Evolutionary conservation across 1,284 basidiomycete genomes (phyloP).

Genomic region (Ustilago trichophora): DNA sequence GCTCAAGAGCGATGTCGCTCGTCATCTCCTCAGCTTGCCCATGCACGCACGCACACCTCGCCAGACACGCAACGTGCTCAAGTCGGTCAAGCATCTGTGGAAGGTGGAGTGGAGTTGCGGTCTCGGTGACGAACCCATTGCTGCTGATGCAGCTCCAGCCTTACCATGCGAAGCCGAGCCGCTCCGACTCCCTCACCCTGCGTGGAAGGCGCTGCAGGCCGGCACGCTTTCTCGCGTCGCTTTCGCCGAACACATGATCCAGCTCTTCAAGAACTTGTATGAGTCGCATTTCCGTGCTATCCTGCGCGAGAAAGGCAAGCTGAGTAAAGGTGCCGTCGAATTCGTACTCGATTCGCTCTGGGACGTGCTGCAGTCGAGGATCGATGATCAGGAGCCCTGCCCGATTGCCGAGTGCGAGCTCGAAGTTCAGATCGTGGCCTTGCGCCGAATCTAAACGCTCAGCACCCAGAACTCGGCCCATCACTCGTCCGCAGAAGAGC

Average conservation of each 20-base stretch:
- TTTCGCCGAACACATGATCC: slow-evolving; percentile 66
- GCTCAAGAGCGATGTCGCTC: slow-evolving; percentile 67
- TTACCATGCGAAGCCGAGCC: slow-evolving; percentile 52
- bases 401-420: slow-evolving; percentile 64
- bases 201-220: slow-evolving; percentile 66
- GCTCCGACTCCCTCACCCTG: slow-evolving; percentile 66
- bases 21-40: slow-evolving; percentile 65
- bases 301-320: slow-evolving; percentile 64
- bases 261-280: slow-evolving; percentile 68
- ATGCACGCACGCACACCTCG: slow-evolving; percentile 66
- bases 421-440: slow-evolving; percentile 65
- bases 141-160: slow-evolving; percentile 13
- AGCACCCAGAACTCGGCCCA: too few relatives aligned
- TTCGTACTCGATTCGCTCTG: slow-evolving; percentile 67
- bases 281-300: slow-evolving; percentile 67
- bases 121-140: slow-evolving; percentile 40
- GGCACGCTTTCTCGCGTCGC: slow-evolving; percentile 64
- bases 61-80: slow-evolving; percentile 66
- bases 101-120: slow-evolving; percentile 66
- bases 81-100: slow-evolving; percentile 66
- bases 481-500: too few relatives aligned
- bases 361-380: slow-evolving; percentile 63
- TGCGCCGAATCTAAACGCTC: slow-evolving; percentile 58
- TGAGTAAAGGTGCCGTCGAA: slow-evolving; percentile 66
- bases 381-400: slow-evolving; percentile 29